Percentiles rank a stretch among this genome's conserved stretches.
phyloP scores from a whole-genome alignment of 2,329 filamentous ascomycete genomes.

The Claviceps sp. region DNA sequence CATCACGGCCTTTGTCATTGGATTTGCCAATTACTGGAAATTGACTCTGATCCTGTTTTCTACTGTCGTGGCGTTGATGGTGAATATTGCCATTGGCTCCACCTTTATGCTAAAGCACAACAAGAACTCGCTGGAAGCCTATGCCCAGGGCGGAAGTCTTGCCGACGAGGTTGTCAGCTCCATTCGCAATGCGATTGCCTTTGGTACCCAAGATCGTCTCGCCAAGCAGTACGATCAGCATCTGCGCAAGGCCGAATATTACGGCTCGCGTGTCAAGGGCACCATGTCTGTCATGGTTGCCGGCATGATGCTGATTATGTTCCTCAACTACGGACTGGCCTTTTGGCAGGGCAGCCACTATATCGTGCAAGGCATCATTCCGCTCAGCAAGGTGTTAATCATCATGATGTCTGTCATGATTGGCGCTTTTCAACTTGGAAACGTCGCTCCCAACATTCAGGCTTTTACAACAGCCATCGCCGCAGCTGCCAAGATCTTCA shows the following conservation, averaged over 20 bases:
- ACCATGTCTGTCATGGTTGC: slow-evolving; percentile 67
- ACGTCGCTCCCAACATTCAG: slow-evolving; percentile 72
- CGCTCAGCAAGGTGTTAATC: slow-evolving; percentile 61
- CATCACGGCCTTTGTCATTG: slow-evolving; percentile 77
- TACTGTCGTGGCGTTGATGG: slow-evolving; percentile 65
- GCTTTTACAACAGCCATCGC: slow-evolving; percentile 75
- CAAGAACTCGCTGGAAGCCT: slow-evolving; percentile 63
- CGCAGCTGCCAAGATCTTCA: slow-evolving; percentile 83
- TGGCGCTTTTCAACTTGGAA: slow-evolving; percentile 81
- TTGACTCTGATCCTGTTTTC: slow-evolving; percentile 77
- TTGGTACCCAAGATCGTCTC: slow-evolving; percentile 86
- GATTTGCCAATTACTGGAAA: slow-evolving; percentile 86
- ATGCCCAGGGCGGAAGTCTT: slow-evolving; percentile 72
- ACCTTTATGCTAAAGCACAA: slow-evolving; percentile 68
- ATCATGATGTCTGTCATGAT: slow-evolving; percentile 88
- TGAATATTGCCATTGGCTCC: slow-evolving; percentile 63
- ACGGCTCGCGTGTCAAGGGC: slow-evolving; percentile 63
- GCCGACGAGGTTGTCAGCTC: slow-evolving; percentile 93
- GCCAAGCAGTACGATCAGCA: slow-evolving; percentile 73
- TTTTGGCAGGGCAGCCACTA: slow-evolving; percentile 82
- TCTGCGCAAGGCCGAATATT: slow-evolving; percentile 57
- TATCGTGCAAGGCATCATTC: slow-evolving; percentile 50
- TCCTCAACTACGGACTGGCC: slow-evolving; percentile 73
- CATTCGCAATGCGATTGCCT: slow-evolving; percentile 82
- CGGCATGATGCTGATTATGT: slow-evolving; percentile 70